Evolutionary conservation across 2,329 filamentous ascomycete genomes (phyloP), one percentile per base, ranked within the genome.

Genomic region (Alternaria consortialis): DNA sequence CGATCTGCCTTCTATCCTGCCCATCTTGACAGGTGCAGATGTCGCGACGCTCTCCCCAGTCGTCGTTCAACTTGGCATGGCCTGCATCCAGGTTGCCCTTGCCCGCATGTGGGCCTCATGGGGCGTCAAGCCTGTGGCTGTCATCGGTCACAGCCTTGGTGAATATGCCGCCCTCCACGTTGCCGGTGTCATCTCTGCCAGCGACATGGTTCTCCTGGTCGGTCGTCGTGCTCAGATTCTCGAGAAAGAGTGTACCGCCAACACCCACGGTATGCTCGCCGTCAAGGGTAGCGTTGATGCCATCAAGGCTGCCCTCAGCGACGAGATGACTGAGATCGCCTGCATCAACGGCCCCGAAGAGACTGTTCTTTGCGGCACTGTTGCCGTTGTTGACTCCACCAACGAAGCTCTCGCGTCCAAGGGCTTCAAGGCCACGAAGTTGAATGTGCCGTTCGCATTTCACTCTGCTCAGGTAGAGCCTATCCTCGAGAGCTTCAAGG

Each of bases 261-360:
- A 88, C 60, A 91, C 86, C 1, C 90, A 93, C 69, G 84, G 84
- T 32, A 90, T 90, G 88, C 75, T 90, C 27, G 86, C 86, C 13
- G 85, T 90, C 62, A 84, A 83, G 76, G 81, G 80, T 48, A 81
- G 78, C 54, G 80, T 70, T 43, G 83, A 87, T 27, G 81, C 84
- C 5, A 85, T 88, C 60, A 82, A 79, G 44, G 82, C 85, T 25
- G 84, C 84, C 53, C 77, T 84, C 61, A 83, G 87, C 17, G 74
- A 76, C 57, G 80, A 81, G 66, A 82, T 82, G 69, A 79, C 79
- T 34, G 84, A 86, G 67, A 79, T 88, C 62, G 90, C 92, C 15
- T 95, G 92, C 80, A 85, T 93, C 74, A 96, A 96, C 68, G 88
- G 90, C 0, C 88, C 89, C 0, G 83, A 87, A 52, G 91, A 93